Conservation (phyloP, 805 yeast species). For the Teunomyces lycoperdinae region DNA sequence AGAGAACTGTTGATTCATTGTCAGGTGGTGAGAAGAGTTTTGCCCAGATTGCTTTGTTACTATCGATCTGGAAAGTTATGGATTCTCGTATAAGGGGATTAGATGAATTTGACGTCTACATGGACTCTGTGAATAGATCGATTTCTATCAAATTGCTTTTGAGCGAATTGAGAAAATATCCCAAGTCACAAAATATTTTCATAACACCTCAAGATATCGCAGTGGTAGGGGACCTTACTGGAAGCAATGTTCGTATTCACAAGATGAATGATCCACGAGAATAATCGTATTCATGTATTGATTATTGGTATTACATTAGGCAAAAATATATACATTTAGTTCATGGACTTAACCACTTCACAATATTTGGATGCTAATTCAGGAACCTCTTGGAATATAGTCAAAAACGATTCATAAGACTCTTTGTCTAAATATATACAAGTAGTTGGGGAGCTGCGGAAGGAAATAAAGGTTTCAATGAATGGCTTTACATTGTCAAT, state of each 20-base stretch:
- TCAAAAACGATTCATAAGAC: not conserved
- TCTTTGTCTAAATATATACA: not conserved
- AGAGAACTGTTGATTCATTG: conserved; percentile 73
- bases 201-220: conserved; percentile 93
- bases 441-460: conserved; percentile 1
- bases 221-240: conserved; percentile 56
- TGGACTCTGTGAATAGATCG: conserved; percentile 90
- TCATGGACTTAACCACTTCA: conserved; percentile 2
- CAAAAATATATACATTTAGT: conserved; percentile 1
- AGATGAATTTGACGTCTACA: conserved; percentile 96
- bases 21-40: conserved; percentile 98
- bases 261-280: conserved; percentile 46
- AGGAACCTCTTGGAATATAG: not conserved
- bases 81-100: conserved; percentile 81
- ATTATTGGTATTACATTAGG: not conserved
- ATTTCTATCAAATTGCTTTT: conserved; percentile 74
- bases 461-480: not conserved
- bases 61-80: conserved; percentile 94
- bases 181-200: conserved; percentile 80
- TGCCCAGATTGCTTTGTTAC: conserved; percentile 81
- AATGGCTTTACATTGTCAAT: conserved; percentile 2
- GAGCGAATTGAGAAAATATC: conserved; percentile 58
- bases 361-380: not conserved
- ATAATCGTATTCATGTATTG: not conserved
- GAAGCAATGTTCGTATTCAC: conserved; percentile 58